phyloP scores from a whole-genome alignment of 176 grass and related monocot species.

The Aegilops longissima region DNA sequence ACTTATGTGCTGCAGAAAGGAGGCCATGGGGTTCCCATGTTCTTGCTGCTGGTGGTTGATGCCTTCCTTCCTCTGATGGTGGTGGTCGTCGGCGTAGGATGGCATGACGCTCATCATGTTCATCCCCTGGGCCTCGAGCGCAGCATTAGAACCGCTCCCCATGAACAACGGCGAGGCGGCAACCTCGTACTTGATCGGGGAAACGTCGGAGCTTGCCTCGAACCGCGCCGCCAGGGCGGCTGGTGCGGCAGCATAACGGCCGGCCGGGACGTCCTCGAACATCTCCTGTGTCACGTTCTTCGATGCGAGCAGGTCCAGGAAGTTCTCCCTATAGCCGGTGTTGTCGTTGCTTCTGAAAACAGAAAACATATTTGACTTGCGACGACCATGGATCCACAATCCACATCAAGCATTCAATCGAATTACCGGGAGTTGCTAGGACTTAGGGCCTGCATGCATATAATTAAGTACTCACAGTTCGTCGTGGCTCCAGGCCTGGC shows the following conservation, averaged over 20 bases:
- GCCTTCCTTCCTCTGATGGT: conserved; percentile 38
- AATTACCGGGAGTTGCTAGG: neutral
- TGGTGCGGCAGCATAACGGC: conserved; percentile 20
- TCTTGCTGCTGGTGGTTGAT: conserved; percentile 24
- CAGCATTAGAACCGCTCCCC: neutral
- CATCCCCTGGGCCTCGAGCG: conserved; percentile 32
- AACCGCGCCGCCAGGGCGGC: conserved; percentile 6
- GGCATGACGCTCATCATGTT: conserved; percentile 31
- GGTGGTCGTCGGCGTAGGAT: conserved; percentile 9
- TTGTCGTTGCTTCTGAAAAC: conserved; percentile 36
- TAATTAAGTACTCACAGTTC: conserved; percentile 42
- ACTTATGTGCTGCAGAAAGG: conserved; percentile 52
- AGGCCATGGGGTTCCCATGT: conserved; percentile 32
- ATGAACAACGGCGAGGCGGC: conserved; percentile 31
- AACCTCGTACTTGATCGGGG: conserved; percentile 63
- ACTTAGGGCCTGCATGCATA: neutral
- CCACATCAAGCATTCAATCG: conserved; percentile 3
- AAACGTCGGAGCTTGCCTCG: conserved; percentile 22
- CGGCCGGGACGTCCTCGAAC: conserved; percentile 35
- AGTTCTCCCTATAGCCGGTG: conserved; percentile 57
- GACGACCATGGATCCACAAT: neutral
- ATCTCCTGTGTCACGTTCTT: conserved; percentile 51
- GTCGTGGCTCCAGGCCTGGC: conserved; percentile 39
- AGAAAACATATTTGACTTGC: neutral
- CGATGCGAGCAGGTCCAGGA: conserved; percentile 67